Evolutionary conservation across 1,284 basidiomycete genomes (phyloP).

Genomic region (Cryptococcus deneoformans): DNA sequence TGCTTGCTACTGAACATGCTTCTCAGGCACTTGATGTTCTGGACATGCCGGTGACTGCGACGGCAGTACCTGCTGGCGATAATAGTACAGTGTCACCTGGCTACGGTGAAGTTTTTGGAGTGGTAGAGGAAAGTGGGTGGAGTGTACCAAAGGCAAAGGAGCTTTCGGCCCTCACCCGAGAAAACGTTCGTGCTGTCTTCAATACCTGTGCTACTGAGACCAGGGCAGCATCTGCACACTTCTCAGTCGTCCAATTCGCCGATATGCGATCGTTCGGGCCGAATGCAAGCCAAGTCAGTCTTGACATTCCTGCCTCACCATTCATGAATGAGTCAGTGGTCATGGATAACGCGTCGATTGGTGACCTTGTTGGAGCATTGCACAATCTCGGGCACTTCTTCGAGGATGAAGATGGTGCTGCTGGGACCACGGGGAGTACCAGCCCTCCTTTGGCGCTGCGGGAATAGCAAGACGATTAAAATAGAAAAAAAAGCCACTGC

Average conservation of each 20-base stretch:
- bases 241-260: constrained; percentile 46
- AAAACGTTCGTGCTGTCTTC: constrained; percentile 77
- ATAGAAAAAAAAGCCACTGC: too few relatives aligned
- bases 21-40: constrained; percentile 84
- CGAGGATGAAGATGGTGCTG: constrained; percentile 54
- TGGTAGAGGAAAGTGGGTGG: constrained; percentile 80
- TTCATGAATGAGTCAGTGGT: background rate
- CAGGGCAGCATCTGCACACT: constrained; percentile 50
- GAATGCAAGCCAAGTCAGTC: constrained; percentile 18
- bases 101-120: constrained; percentile 68
- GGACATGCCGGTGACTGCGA: constrained; percentile 77
- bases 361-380: constrained; percentile 78
- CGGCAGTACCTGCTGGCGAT: constrained; percentile 71
- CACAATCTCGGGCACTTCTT: constrained; percentile 85
- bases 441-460: too few relatives aligned
- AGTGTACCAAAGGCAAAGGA: constrained; percentile 67
- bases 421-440: too few relatives aligned
- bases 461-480: too few relatives aligned
- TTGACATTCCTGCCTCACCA: constrained; percentile 43
- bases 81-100: constrained; percentile 45
- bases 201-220: constrained; percentile 70
- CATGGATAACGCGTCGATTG: constrained; percentile 56
- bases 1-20: constrained; percentile 81
- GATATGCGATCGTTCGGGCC: constrained; percentile 25
- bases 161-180: constrained; percentile 62